Conservation (phyloP, 2,329 filamentous ascomycete species). For the Fusarium sp. region DNA sequence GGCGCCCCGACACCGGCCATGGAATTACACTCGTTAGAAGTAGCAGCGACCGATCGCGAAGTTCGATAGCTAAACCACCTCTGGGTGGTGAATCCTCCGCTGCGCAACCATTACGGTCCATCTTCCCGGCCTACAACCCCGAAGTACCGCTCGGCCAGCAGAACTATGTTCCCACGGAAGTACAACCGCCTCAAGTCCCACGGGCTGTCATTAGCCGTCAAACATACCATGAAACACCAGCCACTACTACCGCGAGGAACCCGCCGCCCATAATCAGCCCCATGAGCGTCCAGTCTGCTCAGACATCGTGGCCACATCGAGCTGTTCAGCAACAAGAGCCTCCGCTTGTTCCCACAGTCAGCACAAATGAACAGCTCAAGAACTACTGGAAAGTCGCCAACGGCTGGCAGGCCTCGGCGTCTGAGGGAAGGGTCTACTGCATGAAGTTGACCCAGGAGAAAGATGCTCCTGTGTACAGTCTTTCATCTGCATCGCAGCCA, state of each 20-base stretch:
- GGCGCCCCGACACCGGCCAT: slow-evolving; percentile 66
- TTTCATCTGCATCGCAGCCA: slow-evolving; percentile 73
- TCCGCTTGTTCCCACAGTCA: slow-evolving; percentile 64
- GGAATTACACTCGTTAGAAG: slow-evolving; percentile 65
- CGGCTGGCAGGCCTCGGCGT: slow-evolving; percentile 75
- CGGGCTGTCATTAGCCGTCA: slow-evolving; percentile 76
- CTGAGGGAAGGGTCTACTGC: slow-evolving; percentile 73
- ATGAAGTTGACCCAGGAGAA: slow-evolving; percentile 69
- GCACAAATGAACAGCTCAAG: slow-evolving; percentile 73
- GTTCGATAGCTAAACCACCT: slow-evolving; percentile 71
- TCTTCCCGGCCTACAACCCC: slow-evolving; percentile 83
- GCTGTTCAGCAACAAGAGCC: slow-evolving; percentile 56
- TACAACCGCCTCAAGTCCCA: slow-evolving; percentile 75
- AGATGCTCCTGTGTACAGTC: slow-evolving; percentile 76
- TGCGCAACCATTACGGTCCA: slow-evolving; percentile 71
- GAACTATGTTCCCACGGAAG: slow-evolving; percentile 78
- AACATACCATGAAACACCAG: slow-evolving; percentile 63
- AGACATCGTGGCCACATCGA: slow-evolving; percentile 50
- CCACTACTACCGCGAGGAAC: slow-evolving; percentile 17
- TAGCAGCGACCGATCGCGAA: slow-evolving; percentile 66
- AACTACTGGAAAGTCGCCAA: slow-evolving; percentile 79
- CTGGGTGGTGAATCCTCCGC: slow-evolving; percentile 55
- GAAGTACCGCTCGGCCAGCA: slow-evolving; percentile 77
- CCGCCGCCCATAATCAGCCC: slow-evolving; percentile 45
- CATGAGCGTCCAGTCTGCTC: slow-evolving; percentile 38